A percentile compares a stretch with the other conserved stretches of the same genome.
Conservation (phyloP, 2,329 filamentous ascomycete species). For the Colletotrichum cuscutae region DNA sequence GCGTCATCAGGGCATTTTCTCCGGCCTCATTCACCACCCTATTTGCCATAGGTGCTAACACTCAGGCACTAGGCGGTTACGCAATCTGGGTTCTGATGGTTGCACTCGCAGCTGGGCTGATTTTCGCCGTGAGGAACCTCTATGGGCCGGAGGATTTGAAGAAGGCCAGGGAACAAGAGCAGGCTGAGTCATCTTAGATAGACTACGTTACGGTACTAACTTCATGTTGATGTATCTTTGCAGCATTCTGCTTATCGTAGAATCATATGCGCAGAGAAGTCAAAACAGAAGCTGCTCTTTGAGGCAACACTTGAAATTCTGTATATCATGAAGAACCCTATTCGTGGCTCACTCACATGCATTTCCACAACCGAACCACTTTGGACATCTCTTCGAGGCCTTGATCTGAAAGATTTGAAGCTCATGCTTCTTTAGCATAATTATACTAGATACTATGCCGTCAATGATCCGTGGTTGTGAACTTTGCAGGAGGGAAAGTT, state of each 20-base stretch:
- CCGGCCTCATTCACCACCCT: constrained; percentile 75
- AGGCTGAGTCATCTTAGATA: not conserved
- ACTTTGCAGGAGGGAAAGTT: no score
- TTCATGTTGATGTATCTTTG: not conserved
- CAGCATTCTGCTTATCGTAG: not conserved
- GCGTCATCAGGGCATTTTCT: constrained; percentile 71
- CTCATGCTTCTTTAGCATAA: not conserved
- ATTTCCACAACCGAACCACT: no score
- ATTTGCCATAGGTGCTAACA: constrained; percentile 73
- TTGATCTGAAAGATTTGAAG: not conserved
- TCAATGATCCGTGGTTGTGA: no score
- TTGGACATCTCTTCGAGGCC: not conserved
- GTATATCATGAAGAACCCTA: not conserved
- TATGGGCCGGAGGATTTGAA: not conserved
- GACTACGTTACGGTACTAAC: not conserved
- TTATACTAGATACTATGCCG: not conserved
- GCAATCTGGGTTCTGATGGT: constrained; percentile 22
- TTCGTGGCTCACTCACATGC: not conserved
- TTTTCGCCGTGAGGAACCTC: constrained; percentile 13
- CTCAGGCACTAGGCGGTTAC: constrained; percentile 72
- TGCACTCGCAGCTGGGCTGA: not conserved
- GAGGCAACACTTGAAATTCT: not conserved
- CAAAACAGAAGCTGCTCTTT: not conserved
- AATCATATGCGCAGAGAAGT: not conserved
- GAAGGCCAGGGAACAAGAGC: not conserved